phyloP scores from a whole-genome alignment of 148 eudicot species.

The Vaccinium vitisidaea region DNA sequence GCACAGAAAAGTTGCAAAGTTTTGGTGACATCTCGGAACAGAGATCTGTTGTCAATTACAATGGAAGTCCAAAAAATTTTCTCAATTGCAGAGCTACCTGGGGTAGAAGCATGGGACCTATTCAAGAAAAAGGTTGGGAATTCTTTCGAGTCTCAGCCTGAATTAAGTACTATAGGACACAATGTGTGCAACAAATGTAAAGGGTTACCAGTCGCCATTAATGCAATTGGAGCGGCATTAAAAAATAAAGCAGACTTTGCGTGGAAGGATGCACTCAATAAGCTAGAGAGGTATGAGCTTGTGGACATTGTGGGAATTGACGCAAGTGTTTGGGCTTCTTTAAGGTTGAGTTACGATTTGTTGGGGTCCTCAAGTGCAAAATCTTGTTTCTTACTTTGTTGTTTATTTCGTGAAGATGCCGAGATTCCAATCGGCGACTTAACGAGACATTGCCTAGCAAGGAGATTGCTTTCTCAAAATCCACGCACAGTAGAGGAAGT shows the following conservation, averaged over 20 bases:
- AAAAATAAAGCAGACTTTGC: background rate
- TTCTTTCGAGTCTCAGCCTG: background rate
- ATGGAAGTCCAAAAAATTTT: background rate
- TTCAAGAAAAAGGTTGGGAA: background rate
- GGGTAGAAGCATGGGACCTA: background rate
- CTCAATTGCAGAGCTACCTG: background rate
- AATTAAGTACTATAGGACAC: background rate
- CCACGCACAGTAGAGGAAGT: background rate
- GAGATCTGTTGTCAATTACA: too few relatives aligned
- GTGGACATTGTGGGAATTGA: background rate
- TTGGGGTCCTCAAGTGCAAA: background rate
- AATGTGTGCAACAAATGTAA: slow-evolving; percentile 11
- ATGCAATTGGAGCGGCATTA: slow-evolving; percentile 9
- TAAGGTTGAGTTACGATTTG: slow-evolving; percentile 10
- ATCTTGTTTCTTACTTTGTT: slow-evolving; percentile 6
- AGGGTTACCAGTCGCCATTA: slow-evolving; percentile 16
- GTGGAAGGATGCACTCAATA: slow-evolving; percentile 7
- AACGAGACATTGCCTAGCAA: slow-evolving; percentile 2
- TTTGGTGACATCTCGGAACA: too few relatives aligned
- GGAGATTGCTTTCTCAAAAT: background rate
- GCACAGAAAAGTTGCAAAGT: too few relatives aligned
- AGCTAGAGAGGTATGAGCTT: background rate
- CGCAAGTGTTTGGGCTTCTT: background rate
- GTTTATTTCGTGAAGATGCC: background rate
- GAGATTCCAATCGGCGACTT: background rate